Percentiles rank a stretch among this genome's conserved stretches.
Evolutionary conservation across 1,139 yeast genomes (phyloP).

Genomic region (Nadsonia commutata): DNA sequence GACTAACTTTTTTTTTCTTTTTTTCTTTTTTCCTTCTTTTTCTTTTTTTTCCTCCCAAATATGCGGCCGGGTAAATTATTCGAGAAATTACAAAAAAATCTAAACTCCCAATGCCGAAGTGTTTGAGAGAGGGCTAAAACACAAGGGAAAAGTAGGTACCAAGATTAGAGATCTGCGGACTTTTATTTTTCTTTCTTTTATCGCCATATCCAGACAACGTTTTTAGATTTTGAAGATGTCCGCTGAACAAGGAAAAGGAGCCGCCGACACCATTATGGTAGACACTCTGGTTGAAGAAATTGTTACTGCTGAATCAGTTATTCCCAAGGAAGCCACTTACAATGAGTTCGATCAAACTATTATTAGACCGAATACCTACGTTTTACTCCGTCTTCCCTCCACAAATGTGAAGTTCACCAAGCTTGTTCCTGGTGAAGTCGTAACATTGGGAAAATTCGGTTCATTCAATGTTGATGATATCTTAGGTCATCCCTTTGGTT

Average conservation of each 20-base stretch:
- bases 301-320: background rate
- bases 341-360: constrained; percentile 8
- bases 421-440: constrained; percentile 40
- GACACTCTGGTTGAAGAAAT: background rate
- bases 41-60: too few species aligned
- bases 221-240: too few species aligned
- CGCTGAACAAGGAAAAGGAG: too few species aligned
- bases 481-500: constrained; percentile 74
- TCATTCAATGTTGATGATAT: constrained; percentile 60
- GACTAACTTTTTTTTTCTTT: background rate
- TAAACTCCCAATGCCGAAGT: too few species aligned
- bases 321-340: background rate
- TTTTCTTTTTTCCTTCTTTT: background rate
- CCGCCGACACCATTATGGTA: background rate
- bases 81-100: too few species aligned
- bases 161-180: too few species aligned
- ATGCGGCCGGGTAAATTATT: background rate
- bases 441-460: constrained; percentile 86
- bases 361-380: constrained; percentile 39
- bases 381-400: constrained; percentile 65
- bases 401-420: constrained; percentile 60
- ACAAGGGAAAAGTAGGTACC: too few species aligned
- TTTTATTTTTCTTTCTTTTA: too few species aligned
- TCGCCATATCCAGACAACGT: too few species aligned
- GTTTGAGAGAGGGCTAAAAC: too few species aligned